These are phyloP conservation scores for Cucurbitaria berberidis DNA, from an alignment of 2,329 filamentous ascomycete genomes.

Conservation along the genomic window DNA sequence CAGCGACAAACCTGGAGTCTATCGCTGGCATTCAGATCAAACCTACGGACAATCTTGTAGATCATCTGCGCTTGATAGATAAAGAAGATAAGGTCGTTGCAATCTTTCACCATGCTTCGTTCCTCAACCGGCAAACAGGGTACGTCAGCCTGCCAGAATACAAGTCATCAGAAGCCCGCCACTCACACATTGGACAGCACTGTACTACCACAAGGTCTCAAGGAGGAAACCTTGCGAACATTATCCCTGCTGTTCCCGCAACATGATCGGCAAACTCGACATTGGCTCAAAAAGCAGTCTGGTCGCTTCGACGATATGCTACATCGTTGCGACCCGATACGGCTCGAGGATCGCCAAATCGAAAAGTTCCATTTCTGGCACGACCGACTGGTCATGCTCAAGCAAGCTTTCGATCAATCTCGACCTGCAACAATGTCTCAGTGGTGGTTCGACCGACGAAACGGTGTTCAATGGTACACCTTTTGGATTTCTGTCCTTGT, in stretches of 20 bases:
- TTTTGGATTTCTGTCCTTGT: constrained; percentile 51
- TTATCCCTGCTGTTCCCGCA: constrained; percentile 48
- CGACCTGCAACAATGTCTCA: constrained; percentile 45
- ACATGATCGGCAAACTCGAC: constrained; percentile 15
- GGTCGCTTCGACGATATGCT: not conserved
- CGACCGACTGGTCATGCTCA: constrained; percentile 48
- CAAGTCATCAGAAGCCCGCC: no score
- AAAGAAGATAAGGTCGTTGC: constrained; percentile 45
- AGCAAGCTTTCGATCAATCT: constrained; percentile 51
- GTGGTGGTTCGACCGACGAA: constrained; percentile 53
- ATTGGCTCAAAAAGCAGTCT: not conserved
- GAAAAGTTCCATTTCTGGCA: constrained; percentile 27
- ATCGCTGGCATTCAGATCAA: constrained; percentile 50
- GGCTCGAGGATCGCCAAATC: constrained; percentile 38
- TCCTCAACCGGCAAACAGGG: constrained; percentile 34
- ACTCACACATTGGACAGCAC: no score
- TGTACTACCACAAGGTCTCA: constrained; percentile 40
- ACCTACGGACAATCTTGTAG: constrained; percentile 51
- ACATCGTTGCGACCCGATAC: not conserved
- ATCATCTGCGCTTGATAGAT: constrained; percentile 50
- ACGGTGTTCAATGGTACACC: constrained; percentile 19
- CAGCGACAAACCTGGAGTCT: constrained; percentile 15
- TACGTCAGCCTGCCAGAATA: not conserved
- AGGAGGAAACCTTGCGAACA: constrained; percentile 48
- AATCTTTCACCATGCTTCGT: constrained; percentile 52